Evolutionary conservation across 2,329 filamentous ascomycete genomes (phyloP), one percentile per base, ranked within the genome.

Genomic region (Ceratocystis smalleyi): DNA sequence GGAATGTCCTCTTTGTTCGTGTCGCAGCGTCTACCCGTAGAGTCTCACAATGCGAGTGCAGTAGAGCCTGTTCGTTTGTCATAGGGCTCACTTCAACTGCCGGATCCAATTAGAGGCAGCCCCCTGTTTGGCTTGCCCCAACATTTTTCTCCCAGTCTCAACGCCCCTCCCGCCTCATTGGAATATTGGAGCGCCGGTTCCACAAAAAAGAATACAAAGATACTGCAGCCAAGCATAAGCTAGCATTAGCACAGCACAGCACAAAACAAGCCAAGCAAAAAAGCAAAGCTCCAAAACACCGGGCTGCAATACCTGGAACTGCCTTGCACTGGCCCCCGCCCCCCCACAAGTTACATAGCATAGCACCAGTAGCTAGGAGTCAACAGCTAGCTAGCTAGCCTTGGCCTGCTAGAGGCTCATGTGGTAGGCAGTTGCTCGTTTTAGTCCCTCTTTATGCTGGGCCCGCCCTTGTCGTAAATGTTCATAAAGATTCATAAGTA

Each of bases 101-200:
- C 40, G n/a, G 30, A 43, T 22, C 57, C 32, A 60, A 32, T 43
- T 10, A 12, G 27, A 24, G 15, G 22, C 24, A 51, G 35, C 59
- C 32, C 60, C 51, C 55, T 59, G 54, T 63, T 24, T 30, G 27
- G 45, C 64, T 65, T 61, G 32, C 57, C 57, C 40, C 57, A 60
- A 60, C 57, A 60, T 60, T 60, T 60, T 60, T 60, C 30, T 60
- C 30, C 15, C 40, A 27, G 12, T 27, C 47, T 51, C 47, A 51
- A 51, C 47, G 47, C 24, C 3, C 17, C 27, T 43, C 27, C 24
- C 54, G 32, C 12, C 15, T 60, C 3, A 22, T 59, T 59, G 24
- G 32, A 59, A 12, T 35, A 12, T 35, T 35, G 32, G 32, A 35
- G 32, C 27, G 8, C 32, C 12, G 32, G 55, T 43, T 59, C 30